Evolutionary conservation across 2,329 filamentous ascomycete species (phyloP).

Genomic region (Pestalotiopsis sp.): DNA sequence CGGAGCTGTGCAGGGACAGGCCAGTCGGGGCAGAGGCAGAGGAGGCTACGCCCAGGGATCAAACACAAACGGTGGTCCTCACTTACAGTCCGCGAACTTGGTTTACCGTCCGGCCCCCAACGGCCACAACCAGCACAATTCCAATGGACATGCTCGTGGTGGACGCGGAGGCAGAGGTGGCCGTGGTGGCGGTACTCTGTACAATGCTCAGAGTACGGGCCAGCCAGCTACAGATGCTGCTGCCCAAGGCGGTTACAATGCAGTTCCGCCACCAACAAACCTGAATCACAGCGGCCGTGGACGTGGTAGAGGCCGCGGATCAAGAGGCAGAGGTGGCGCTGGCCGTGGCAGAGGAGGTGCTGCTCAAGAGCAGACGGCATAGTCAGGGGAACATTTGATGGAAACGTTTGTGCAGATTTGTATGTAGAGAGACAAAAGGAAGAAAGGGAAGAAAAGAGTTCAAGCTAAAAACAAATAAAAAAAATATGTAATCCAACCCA

Average conservation of each 20-base stretch:
- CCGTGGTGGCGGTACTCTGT: constrained; percentile 24
- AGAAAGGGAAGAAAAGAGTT: not conserved
- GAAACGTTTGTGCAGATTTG: too few species aligned
- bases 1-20: constrained; percentile 52
- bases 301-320: constrained; percentile 31
- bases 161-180: constrained; percentile 31
- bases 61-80: constrained; percentile 40
- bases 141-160: constrained; percentile 24
- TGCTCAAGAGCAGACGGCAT: not conserved
- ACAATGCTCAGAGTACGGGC: constrained; percentile 24
- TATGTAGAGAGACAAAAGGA: too few species aligned
- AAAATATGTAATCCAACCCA: not conserved
- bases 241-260: constrained; percentile 42
- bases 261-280: constrained; percentile 62
- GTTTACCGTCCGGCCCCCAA: constrained; percentile 48
- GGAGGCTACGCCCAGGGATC: constrained; percentile 22
- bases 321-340: constrained; percentile 8
- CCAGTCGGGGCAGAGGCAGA: constrained; percentile 30
- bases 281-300: constrained; percentile 48
- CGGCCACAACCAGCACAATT: constrained; percentile 26
- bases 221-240: constrained; percentile 43
- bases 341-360: constrained; percentile 3
- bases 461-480: not conserved
- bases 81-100: constrained; percentile 53
- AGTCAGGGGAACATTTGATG: not conserved